Conservation (phyloP, 768 basidiomycete species). For the Kwoniella mangroviensis region DNA sequence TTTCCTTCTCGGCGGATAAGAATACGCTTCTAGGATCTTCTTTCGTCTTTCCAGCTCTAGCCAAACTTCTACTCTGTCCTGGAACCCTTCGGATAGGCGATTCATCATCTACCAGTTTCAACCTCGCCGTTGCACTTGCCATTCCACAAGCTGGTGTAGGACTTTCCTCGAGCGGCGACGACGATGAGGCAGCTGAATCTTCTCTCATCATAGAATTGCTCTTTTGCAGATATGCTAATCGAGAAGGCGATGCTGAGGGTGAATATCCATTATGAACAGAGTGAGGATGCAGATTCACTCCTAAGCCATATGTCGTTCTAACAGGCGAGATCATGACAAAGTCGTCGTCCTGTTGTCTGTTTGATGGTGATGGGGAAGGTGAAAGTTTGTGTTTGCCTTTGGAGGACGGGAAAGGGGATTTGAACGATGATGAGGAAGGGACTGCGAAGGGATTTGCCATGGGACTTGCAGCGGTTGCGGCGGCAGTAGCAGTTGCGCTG, state of each 20-base stretch:
- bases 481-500: conserved; percentile 1
- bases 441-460: conserved; percentile 37
- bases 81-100: conserved; percentile 46
- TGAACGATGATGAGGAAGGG: conserved; percentile 21
- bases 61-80: conserved; percentile 42
- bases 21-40: conserved; percentile 21
- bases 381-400: conserved; percentile 52
- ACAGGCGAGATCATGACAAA: conserved; percentile 55
- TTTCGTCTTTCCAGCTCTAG: conserved; percentile 15
- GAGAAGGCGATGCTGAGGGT: conserved; percentile 22
- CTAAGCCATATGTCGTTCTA: conserved; percentile 24
- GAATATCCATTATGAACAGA: conserved; percentile 10
- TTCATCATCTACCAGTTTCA: conserved; percentile 50
- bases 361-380: conserved; percentile 45
- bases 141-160: conserved; percentile 50
- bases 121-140: conserved; percentile 41
- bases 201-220: conserved; percentile 16
- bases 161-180: conserved; percentile 44
- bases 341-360: conserved; percentile 41
- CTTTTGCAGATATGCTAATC: conserved; percentile 19
- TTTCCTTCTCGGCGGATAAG: conserved; percentile 19
- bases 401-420: conserved; percentile 35
- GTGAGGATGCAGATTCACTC: conserved; percentile 10
- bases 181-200: conserved; percentile 16
- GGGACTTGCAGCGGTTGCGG: conserved; percentile 12